These are phyloP conservation scores for Tuber calosporum DNA, from an alignment of 495 filamentous ascomycete genomes.

Conservation along the genomic window DNA sequence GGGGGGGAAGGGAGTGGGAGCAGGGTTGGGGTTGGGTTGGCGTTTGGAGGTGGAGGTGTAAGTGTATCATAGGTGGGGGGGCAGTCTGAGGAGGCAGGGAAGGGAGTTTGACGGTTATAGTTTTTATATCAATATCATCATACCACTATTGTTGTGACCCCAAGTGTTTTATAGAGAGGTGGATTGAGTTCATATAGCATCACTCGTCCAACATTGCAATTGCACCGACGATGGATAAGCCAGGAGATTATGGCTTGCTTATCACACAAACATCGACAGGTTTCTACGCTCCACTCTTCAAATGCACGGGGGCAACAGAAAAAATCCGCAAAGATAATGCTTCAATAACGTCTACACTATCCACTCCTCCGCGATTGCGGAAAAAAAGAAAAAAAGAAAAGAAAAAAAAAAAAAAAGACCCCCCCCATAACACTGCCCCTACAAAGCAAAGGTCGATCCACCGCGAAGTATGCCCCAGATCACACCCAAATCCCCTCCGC, in stretches of 20 bases:
- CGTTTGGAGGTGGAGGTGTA: no score
- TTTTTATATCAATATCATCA: no score
- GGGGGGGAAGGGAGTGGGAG: no score
- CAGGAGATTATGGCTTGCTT: not conserved
- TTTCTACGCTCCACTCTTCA: not conserved
- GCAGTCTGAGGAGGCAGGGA: no score
- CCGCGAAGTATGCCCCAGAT: not conserved
- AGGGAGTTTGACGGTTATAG: no score
- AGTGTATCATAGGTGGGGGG: no score
- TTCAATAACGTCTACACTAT: conserved; percentile 1
- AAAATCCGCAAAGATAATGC: not conserved
- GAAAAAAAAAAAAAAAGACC: no score
- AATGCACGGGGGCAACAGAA: not conserved
- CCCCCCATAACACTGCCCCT: not conserved
- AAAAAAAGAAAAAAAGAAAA: not conserved
- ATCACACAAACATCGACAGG: not conserved
- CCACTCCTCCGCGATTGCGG: not conserved
- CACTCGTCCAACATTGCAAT: not conserved
- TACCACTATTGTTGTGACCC: no score
- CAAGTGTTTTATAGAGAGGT: not conserved
- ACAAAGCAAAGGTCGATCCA: not conserved
- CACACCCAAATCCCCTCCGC: not conserved
- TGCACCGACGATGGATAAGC: not conserved
- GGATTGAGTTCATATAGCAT: not conserved
- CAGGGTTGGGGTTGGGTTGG: no score